Percentiles rank a stretch among this genome's conserved stretches.
Conservation (phyloP, 2,329 filamentous ascomycete species). For the Pseudogymnoascus sp. region DNA sequence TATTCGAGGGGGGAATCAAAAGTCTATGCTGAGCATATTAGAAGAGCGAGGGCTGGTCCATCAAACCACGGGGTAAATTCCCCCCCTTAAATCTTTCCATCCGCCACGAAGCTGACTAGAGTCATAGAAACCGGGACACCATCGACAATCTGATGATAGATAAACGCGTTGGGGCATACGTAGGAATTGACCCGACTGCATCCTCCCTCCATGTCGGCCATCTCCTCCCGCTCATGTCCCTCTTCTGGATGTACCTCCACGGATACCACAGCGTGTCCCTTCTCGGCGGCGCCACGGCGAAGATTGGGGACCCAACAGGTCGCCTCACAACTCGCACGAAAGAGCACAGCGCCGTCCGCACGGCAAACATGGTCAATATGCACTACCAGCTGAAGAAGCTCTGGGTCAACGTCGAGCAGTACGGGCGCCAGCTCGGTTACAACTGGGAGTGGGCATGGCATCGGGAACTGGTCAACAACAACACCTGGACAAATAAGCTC, state of each 20-base stretch:
- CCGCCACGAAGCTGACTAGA: slow-evolving; percentile 13
- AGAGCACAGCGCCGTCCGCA: slow-evolving; percentile 45
- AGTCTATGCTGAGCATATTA: slow-evolving; percentile 56
- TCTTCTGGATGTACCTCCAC: slow-evolving; percentile 78
- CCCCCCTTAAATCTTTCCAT: background rate
- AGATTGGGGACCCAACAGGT: slow-evolving; percentile 72
- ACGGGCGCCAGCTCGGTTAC: slow-evolving; percentile 61
- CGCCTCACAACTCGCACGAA: slow-evolving; percentile 56
- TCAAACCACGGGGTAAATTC: slow-evolving; percentile 62
- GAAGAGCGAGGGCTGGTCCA: slow-evolving; percentile 69
- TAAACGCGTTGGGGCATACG: slow-evolving; percentile 67
- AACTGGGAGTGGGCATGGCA: slow-evolving; percentile 60
- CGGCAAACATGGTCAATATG: slow-evolving; percentile 61
- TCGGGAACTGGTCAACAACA: slow-evolving; percentile 71
- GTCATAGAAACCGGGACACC: slow-evolving; percentile 34
- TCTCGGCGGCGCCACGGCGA: slow-evolving; percentile 67
- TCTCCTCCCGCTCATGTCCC: slow-evolving; percentile 71
- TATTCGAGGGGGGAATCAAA: slow-evolving; percentile 44
- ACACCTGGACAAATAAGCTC: slow-evolving; percentile 69
- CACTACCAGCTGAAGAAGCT: slow-evolving; percentile 64
- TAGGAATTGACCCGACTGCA: slow-evolving; percentile 77
- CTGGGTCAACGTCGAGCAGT: slow-evolving; percentile 64
- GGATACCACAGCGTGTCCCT: slow-evolving; percentile 63
- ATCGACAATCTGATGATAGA: slow-evolving; percentile 58
- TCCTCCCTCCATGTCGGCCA: slow-evolving; percentile 75